A percentile compares a stretch with the other conserved stretches of the same genome.
phyloP scores from a whole-genome alignment of 371 early-diverging fungal genomes.

The Zychaea mexicana region DNA sequence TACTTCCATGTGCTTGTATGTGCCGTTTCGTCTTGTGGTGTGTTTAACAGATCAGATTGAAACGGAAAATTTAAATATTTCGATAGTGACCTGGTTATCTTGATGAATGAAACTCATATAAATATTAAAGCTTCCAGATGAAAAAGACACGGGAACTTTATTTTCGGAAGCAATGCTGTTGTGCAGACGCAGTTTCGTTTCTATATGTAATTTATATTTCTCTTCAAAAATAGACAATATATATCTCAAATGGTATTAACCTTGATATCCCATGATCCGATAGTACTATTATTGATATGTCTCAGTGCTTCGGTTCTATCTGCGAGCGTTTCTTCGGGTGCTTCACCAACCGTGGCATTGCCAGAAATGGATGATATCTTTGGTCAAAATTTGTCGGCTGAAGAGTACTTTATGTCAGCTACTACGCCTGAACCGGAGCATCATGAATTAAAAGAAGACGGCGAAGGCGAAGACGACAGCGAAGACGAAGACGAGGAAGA shows the following conservation, averaged over 20 bases:
- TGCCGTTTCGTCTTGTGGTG: background rate
- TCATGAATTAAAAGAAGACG: background rate
- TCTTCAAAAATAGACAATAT: background rate
- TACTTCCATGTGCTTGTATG: no score
- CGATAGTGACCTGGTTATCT: background rate
- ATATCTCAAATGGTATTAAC: background rate
- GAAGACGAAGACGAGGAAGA: background rate
- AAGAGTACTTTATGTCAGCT: no score
- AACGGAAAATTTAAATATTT: slow-evolving; percentile 3
- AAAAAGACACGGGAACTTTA: slow-evolving; percentile 3
- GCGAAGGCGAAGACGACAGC: background rate
- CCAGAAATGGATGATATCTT: background rate
- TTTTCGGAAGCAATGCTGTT: background rate
- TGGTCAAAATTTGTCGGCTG: no score
- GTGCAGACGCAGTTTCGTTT: background rate
- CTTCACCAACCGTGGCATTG: background rate
- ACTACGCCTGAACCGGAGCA: no score
- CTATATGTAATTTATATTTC: background rate
- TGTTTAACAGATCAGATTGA: background rate
- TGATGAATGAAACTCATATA: background rate
- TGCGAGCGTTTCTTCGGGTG: background rate
- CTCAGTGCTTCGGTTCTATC: background rate
- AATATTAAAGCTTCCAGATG: background rate
- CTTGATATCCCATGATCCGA: background rate
- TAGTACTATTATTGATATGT: background rate